Evolutionary conservation across 2,329 filamentous ascomycete genomes (phyloP).

Genomic region (Ophiobolus disseminans): DNA sequence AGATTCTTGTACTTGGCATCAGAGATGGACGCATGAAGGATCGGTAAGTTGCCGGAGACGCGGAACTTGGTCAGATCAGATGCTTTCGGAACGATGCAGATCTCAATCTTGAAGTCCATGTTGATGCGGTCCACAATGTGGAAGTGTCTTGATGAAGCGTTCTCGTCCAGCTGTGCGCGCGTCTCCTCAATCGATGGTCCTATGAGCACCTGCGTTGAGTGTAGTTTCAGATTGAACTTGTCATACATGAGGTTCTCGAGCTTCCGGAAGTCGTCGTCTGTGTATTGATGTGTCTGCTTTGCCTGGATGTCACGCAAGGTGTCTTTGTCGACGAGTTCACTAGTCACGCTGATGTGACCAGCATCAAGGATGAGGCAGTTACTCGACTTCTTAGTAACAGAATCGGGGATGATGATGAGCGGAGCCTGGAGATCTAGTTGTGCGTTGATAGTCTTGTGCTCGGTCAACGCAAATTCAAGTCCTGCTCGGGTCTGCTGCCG

Average conservation of each 20-base stretch:
- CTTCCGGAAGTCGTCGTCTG: conserved; percentile 84
- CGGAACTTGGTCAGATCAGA: conserved; percentile 91
- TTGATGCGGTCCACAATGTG: conserved; percentile 98
- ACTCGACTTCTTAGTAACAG: conserved; percentile 79
- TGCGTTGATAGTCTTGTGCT: conserved; percentile 97
- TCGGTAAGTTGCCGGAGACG: conserved; percentile 88
- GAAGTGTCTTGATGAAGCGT: conserved; percentile 72
- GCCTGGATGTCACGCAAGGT: conserved; percentile 88
- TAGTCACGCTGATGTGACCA: conserved; percentile 92
- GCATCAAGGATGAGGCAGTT: conserved; percentile 95
- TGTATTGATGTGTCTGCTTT: conserved; percentile 87
- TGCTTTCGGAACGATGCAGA: conserved; percentile 95
- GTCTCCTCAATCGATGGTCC: conserved; percentile 92
- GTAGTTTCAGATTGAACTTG: conserved; percentile 89
- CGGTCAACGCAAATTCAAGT: conserved; percentile 92
- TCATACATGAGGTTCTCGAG: conserved; percentile 97
- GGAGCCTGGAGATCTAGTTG: conserved; percentile 95
- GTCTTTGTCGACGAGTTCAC: conserved; percentile 90
- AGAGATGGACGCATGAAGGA: conserved; percentile 89
- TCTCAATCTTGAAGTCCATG: conserved; percentile 94
- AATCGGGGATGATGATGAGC: conserved; percentile 94
- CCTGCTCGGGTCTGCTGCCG: conserved; percentile 95
- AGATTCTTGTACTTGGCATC: conserved; percentile 96
- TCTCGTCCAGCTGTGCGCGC: conserved; percentile 76
- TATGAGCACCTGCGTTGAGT: conserved; percentile 94